phyloP scores from a whole-genome alignment of 139 green algal species.

The Yamagishiella unicocca region DNA sequence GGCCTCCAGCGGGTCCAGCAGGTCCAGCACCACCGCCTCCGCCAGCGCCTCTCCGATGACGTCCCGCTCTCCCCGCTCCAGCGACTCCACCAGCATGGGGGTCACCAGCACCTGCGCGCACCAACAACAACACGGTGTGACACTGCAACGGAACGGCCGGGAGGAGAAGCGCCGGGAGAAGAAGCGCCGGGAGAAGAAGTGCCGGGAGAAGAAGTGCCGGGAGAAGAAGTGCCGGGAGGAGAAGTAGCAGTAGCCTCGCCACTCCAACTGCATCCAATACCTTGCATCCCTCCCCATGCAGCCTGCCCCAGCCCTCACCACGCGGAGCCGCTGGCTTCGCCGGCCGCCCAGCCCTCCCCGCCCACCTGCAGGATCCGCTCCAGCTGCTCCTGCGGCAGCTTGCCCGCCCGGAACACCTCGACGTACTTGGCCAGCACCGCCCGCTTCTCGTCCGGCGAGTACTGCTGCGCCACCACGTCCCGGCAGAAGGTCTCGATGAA shows the following conservation, averaged over 20 bases:
- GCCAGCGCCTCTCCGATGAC: constrained; percentile 63
- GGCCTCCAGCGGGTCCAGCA: constrained; percentile 40
- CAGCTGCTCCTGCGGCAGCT: constrained; percentile 59
- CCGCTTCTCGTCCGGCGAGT: constrained; percentile 66
- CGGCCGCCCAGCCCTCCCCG: not conserved
- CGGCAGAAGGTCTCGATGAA: constrained; percentile 85
- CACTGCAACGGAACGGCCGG: not conserved
- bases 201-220: no score
- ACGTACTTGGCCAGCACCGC: constrained; percentile 77
- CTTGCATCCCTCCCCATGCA: no score
- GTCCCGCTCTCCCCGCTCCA: constrained; percentile 66
- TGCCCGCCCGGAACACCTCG: constrained; percentile 57
- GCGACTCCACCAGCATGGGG: constrained; percentile 79
- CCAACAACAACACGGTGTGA: not conserved
- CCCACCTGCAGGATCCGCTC: constrained; percentile 69
- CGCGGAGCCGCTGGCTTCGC: no score
- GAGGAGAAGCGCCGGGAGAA: no score
- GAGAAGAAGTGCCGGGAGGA: no score
- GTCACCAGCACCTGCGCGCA: constrained; percentile 77
- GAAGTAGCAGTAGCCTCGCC: no score
- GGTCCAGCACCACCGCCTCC: constrained; percentile 54
- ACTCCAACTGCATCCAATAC: no score
- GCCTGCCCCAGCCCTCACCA: no score
- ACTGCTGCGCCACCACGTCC: constrained; percentile 69
- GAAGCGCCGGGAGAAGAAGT: no score